Base-by-base conservation (phyloP, 2,329 filamentous ascomycete genomes). In the Ascochyta viciae-villosae region DNA sequence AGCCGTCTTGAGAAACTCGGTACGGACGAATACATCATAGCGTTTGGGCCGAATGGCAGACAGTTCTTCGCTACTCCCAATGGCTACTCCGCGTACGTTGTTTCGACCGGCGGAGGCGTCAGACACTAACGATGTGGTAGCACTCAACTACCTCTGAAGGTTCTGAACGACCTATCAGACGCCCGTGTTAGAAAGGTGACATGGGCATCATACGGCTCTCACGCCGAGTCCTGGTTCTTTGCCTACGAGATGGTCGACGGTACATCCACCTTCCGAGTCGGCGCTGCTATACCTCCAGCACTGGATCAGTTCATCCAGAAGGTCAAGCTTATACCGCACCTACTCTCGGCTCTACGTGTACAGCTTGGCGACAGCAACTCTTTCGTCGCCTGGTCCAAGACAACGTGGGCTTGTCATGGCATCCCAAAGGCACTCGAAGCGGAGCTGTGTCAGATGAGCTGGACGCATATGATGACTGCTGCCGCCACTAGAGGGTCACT, bases 191-290 rank as follows among this genome's bases (percentile, higher is more conserved):
- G 53, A 34, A 66, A 58, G 44, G 57, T 74, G 7, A 50, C 52
- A 2, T 70, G 65, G 57, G 72, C 60, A 6, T 67, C 72, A 0
- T 73, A 68, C 35, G 70, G 71, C 31, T 57, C 50, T 39, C 34
- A 51, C 2, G 33, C 41, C 2, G 53, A 69, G 10, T 70, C 68
- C 0, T 74, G 64, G 65, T 73, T 74, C 62, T 64, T 73, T 27
- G 46, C 49, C 0, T 70, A 59, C 26, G 56, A 71, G 50, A 54
- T 58, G 39, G 27, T 26, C 10, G 43, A 67, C 27, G 64, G 65
- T 22, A 39, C 19, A 1, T 40, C 24, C 13, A 24, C 24, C 4
- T 58, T 57, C 31, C 59, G 53, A 12, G 38, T 55, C 39, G 67
- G 68, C 16, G 19, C 41, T 2, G 44, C 15, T 13, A 50, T 53